These are phyloP conservation scores for Calonectria leucothoes DNA, from an alignment of 2,329 filamentous ascomycete genomes.

Conservation along the genomic window DNA sequence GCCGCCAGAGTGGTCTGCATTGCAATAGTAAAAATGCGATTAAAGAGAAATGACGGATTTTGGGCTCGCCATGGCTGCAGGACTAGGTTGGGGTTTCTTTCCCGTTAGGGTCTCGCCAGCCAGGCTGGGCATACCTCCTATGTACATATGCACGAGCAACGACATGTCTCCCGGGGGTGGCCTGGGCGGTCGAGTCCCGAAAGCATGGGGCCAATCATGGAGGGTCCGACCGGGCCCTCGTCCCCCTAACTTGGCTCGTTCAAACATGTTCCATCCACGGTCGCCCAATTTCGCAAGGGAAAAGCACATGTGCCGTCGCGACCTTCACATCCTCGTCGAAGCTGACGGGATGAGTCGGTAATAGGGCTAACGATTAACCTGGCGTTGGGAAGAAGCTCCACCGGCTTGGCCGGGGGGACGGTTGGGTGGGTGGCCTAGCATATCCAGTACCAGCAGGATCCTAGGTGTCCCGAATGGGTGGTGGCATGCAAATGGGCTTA, in stretches of 20 bases:
- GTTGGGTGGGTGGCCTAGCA: constrained; percentile 38
- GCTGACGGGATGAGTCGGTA: constrained; percentile 41
- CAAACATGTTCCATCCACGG: constrained; percentile 16
- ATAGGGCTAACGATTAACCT: constrained; percentile 44
- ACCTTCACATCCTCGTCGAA: constrained; percentile 38
- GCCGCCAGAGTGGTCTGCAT: neutral
- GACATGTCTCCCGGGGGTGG: constrained; percentile 23
- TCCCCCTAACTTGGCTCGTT: constrained; percentile 24
- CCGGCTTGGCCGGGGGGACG: constrained; percentile 37
- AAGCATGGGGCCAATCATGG: constrained; percentile 25
- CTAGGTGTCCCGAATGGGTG: constrained; percentile 29
- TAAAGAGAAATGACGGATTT: neutral
- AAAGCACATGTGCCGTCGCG: constrained; percentile 36
- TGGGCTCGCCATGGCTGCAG: neutral
- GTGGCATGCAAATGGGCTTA: constrained; percentile 40
- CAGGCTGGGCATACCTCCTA: constrained; percentile 14
- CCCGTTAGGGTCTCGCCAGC: constrained; percentile 10
- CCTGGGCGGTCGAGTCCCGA: constrained; percentile 21
- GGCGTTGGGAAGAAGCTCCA: constrained; percentile 39
- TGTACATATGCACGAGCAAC: constrained; percentile 22
- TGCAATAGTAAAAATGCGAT: neutral
- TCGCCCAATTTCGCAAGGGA: constrained; percentile 33
- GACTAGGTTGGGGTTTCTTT: constrained; percentile 8
- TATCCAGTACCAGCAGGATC: constrained; percentile 19
- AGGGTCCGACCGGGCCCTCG: constrained; percentile 12